These are phyloP conservation scores for Colletotrichum acutatum DNA, from an alignment of 2,329 filamentous ascomycete genomes.

Conservation along the genomic window DNA sequence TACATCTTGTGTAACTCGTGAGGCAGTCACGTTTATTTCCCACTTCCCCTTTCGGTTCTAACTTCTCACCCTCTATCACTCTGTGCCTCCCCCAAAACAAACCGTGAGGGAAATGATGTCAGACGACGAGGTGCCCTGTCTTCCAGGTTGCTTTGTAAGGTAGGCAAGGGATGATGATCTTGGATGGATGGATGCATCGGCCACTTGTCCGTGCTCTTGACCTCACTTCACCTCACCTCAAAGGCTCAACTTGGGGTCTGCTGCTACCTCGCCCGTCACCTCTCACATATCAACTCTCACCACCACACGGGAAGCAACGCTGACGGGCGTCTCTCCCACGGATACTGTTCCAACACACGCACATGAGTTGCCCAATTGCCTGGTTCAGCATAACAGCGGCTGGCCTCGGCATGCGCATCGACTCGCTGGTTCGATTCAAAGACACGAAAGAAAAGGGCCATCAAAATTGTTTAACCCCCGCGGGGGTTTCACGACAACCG, in stretches of 20 bases:
- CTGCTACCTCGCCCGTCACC: slow-evolving; percentile 2
- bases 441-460: neutral
- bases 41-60: neutral
- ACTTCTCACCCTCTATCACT: neutral
- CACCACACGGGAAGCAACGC: neutral
- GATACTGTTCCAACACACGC: neutral
- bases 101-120: neutral
- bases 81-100: neutral
- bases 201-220: neutral
- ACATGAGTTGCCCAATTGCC: slow-evolving; percentile 2
- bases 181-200: neutral
- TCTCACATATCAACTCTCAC: slow-evolving; percentile 22
- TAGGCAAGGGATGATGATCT: neutral
- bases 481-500: neutral
- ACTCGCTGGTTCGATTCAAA: neutral
- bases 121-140: neutral
- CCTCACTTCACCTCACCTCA: neutral
- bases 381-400: slow-evolving; percentile 14
- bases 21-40: neutral
- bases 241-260: neutral
- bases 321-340: neutral
- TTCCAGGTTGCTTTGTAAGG: too few species aligned
- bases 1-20: neutral
- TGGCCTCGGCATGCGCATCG: slow-evolving; percentile 28
- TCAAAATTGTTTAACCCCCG: neutral